Conservation (phyloP, 441 rosid species). For the Geranium incanum region DNA sequence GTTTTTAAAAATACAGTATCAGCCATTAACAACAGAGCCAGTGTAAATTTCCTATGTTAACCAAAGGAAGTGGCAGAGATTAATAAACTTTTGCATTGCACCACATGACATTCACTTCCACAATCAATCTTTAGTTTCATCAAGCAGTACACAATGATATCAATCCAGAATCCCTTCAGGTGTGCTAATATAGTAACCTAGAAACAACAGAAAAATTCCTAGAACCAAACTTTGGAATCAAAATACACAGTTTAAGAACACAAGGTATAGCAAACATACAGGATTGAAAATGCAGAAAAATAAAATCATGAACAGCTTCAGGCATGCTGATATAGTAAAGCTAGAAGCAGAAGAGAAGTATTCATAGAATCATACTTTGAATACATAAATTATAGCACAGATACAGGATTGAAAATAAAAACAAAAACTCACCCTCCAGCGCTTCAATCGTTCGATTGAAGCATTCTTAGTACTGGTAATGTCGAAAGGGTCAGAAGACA, state of each 20-base stretch:
- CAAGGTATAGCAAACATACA: not conserved
- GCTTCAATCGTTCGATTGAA: conserved; percentile 40
- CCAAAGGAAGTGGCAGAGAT: no score
- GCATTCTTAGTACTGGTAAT: conserved; percentile 51
- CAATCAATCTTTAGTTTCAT: not conserved
- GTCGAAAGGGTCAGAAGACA: conserved; percentile 34
- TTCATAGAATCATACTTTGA: not conserved
- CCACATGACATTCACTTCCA: no score
- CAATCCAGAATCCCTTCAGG: not conserved
- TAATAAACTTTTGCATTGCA: no score
- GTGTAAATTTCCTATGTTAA: not conserved
- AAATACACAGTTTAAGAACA: not conserved
- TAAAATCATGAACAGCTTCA: no score
- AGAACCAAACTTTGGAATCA: not conserved
- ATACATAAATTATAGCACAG: not conserved
- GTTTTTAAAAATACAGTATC: not conserved
- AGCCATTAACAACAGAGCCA: not conserved
- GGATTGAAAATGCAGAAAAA: no score
- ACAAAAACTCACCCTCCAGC: conserved; percentile 52
- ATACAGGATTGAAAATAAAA: not conserved
- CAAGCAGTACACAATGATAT: not conserved
- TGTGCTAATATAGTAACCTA: not conserved
- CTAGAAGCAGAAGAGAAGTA: no score
- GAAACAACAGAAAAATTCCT: not conserved
- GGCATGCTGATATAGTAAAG: no score